Conservation (phyloP, 1,284 basidiomycete genomes). For the Butyriboletus appendiculatus region DNA sequence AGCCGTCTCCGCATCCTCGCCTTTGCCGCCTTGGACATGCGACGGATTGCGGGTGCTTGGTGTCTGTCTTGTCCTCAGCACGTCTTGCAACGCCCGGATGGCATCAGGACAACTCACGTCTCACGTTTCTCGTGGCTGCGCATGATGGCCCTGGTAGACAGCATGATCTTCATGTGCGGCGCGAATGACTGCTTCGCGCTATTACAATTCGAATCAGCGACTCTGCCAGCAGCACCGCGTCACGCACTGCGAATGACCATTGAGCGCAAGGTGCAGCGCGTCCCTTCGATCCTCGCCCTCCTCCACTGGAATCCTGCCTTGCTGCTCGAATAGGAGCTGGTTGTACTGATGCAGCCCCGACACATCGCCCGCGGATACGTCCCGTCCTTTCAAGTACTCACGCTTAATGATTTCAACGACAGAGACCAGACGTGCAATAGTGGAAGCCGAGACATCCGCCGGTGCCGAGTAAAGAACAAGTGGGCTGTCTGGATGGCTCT, state of each 20-base stretch:
- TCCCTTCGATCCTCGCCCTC: slow-evolving; percentile 37
- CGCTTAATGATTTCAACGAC: slow-evolving; percentile 86
- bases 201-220: slow-evolving; percentile 6
- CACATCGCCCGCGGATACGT: slow-evolving; percentile 41
- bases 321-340: slow-evolving; percentile 60
- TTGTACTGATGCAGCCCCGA: slow-evolving; percentile 82
- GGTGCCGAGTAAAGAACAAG: slow-evolving; percentile 73
- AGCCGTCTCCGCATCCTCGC: slow-evolving; percentile 52
- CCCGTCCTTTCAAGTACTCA: slow-evolving; percentile 62
- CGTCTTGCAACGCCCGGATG: neutral
- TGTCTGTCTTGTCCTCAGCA: slow-evolving; percentile 43
- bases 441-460: slow-evolving; percentile 40
- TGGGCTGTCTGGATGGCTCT: slow-evolving; percentile 59
- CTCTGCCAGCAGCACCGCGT: neutral
- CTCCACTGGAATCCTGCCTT: slow-evolving; percentile 28
- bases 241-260: slow-evolving; percentile 61
- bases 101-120: slow-evolving; percentile 49
- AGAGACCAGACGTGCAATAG: slow-evolving; percentile 68
- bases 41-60: slow-evolving; percentile 54
- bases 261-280: slow-evolving; percentile 41
- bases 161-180: slow-evolving; percentile 75
- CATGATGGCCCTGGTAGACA: slow-evolving; percentile 53
- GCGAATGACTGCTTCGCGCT: slow-evolving; percentile 66
- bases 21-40: slow-evolving; percentile 59
- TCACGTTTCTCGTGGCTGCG: slow-evolving; percentile 41